A percentile compares a stretch with the other conserved stretches of the same genome.
phyloP scores from a whole-genome alignment of 202 grass and related monocot species.

The Carex sylvatica region DNA sequence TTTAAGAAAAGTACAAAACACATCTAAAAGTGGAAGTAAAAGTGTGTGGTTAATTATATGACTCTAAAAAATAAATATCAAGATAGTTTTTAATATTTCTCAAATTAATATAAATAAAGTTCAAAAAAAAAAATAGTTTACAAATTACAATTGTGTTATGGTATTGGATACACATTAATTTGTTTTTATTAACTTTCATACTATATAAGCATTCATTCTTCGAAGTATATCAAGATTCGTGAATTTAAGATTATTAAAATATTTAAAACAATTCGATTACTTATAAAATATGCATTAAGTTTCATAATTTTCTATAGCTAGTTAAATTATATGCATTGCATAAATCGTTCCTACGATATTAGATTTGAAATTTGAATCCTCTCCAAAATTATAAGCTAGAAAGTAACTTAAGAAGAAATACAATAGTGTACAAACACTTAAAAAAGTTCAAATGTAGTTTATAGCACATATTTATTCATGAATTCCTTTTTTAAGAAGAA shows the following conservation, averaged over 20 bases:
- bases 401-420: neutral
- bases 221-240: neutral
- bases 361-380: too few relatives aligned
- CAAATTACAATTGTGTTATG: neutral
- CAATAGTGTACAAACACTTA: neutral
- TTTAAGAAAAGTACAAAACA: too few relatives aligned
- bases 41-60: too few relatives aligned
- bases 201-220: neutral
- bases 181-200: neutral
- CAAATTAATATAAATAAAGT: neutral
- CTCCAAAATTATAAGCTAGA: neutral
- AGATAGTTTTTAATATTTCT: too few relatives aligned
- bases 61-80: too few relatives aligned
- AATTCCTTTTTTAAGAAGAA: too few relatives aligned
- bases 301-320: neutral
- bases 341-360: too few relatives aligned
- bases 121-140: neutral
- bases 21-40: too few relatives aligned
- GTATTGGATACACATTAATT: neutral
- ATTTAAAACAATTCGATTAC: neutral
- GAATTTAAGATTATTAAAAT: neutral
- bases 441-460: neutral
- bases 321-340: neutral
- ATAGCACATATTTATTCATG: too few relatives aligned
- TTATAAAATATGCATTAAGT: neutral